Conservation (phyloP, 2,329 filamentous ascomycete genomes). For the Macrophomina pseudophaseolina region DNA sequence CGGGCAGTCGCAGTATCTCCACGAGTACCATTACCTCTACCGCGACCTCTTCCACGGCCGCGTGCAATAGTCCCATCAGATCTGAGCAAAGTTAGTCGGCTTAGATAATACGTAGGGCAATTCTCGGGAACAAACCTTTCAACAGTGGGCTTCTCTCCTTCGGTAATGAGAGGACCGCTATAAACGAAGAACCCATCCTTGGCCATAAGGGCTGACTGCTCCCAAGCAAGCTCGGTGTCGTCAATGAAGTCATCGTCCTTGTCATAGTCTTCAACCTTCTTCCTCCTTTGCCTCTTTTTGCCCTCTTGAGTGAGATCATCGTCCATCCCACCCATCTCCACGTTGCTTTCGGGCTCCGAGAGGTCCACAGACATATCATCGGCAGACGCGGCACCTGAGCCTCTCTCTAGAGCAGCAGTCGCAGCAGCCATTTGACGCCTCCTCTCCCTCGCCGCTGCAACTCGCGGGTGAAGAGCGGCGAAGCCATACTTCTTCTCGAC, state of each 20-base stretch:
- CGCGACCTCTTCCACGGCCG: conserved; percentile 62
- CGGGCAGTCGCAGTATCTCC: conserved; percentile 45
- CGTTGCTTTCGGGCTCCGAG: conserved; percentile 76
- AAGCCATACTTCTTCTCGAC: conserved; percentile 95
- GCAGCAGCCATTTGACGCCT: conserved; percentile 87
- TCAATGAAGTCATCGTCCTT: conserved; percentile 76
- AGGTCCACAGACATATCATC: conserved; percentile 85
- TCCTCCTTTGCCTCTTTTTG: conserved; percentile 80
- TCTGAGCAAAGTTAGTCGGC: conserved; percentile 50
- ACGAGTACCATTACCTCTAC: conserved; percentile 53
- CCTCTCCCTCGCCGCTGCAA: conserved; percentile 86
- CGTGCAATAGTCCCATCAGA: conserved; percentile 76
- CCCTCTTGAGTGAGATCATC: conserved; percentile 33
- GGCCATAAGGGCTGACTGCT: conserved; percentile 90
- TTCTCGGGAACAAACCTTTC: conserved; percentile 59
- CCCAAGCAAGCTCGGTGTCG: conserved; percentile 93
- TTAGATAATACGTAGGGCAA: neutral
- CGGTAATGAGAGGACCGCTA: conserved; percentile 85
- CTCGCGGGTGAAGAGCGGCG: conserved; percentile 87
- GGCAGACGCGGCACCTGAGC: conserved; percentile 66
- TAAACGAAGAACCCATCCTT: conserved; percentile 99
- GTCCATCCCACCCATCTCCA: conserved; percentile 78
- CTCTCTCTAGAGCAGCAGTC: conserved; percentile 81
- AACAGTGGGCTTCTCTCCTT: conserved; percentile 76
- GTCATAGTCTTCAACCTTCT: conserved; percentile 69